A percentile compares a stretch with the other conserved stretches of the same genome.
Conservation (phyloP, 371 early-diverging fungal species). For the Apophysomyces sp. region DNA sequence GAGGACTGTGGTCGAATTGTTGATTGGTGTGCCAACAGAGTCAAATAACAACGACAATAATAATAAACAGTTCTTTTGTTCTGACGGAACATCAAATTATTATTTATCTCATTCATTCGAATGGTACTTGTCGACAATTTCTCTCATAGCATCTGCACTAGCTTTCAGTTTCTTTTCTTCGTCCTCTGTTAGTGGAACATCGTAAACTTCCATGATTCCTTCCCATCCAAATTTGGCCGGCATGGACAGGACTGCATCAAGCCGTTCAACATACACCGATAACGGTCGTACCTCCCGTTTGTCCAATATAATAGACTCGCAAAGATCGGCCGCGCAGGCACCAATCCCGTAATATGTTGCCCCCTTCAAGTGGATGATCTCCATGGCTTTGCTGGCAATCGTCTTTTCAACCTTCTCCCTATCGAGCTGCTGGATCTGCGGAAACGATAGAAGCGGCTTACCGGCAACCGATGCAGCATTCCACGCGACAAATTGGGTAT, state of each 20-base stretch:
- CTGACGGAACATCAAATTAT: too few species aligned
- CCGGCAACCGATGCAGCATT: slow-evolving; percentile 74
- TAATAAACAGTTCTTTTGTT: too few species aligned
- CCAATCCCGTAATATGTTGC: slow-evolving; percentile 89
- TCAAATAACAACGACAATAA: slow-evolving; percentile 2
- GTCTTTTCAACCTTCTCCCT: slow-evolving; percentile 49
- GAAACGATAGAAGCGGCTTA: slow-evolving; percentile 64
- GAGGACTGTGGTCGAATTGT: slow-evolving; percentile 11
- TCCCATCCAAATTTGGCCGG: slow-evolving; percentile 72
- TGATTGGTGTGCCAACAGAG: slow-evolving; percentile 20
- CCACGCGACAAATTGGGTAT: slow-evolving; percentile 86
- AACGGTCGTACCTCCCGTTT: slow-evolving; percentile 67
- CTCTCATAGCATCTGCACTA: slow-evolving; percentile 27
- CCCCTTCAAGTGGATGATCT: slow-evolving; percentile 85
- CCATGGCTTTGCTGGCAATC: slow-evolving; percentile 76
- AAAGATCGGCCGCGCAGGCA: slow-evolving; percentile 72
- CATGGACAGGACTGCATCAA: slow-evolving; percentile 65
- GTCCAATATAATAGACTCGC: slow-evolving; percentile 67
- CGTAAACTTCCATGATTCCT: slow-evolving; percentile 69
- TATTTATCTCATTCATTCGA: neutral
- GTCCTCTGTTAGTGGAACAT: slow-evolving; percentile 55
- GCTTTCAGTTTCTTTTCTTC: slow-evolving; percentile 49
- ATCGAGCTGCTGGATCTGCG: slow-evolving; percentile 58
- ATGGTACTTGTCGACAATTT: neutral
- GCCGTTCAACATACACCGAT: slow-evolving; percentile 61